Conservation (phyloP, 495 filamentous ascomycete genomes). For the Paragyromitra xinjiangensis region DNA sequence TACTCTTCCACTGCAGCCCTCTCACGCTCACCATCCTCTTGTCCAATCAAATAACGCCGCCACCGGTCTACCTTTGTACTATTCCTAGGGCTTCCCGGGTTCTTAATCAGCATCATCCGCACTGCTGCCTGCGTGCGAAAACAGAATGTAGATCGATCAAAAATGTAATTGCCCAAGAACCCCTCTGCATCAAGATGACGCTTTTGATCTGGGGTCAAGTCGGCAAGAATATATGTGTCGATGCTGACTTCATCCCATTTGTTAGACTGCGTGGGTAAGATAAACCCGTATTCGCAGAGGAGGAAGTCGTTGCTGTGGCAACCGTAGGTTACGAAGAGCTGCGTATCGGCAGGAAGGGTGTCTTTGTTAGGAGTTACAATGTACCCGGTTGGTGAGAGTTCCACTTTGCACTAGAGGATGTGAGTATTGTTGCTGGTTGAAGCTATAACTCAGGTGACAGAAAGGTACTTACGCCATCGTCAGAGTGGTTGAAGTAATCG, state of each 20-base stretch:
- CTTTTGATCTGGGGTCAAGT: conserved; percentile 62
- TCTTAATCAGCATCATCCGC: conserved; percentile 60
- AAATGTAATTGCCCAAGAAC: conserved; percentile 74
- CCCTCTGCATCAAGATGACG: conserved; percentile 66
- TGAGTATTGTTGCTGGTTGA: not conserved
- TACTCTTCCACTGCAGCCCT: conserved; percentile 49
- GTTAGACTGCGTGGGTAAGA: conserved; percentile 67
- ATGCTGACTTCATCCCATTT: conserved; percentile 72
- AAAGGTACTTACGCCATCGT: conserved; percentile 62
- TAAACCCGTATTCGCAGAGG: conserved; percentile 84
- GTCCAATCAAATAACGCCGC: conserved; percentile 41
- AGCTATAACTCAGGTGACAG: not conserved
- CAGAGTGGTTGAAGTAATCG: conserved; percentile 86
- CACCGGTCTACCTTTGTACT: conserved; percentile 33
- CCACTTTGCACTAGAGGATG: conserved; percentile 68
- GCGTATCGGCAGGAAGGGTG: conserved; percentile 69
- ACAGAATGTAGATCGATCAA: conserved; percentile 70
- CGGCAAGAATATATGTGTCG: conserved; percentile 71
- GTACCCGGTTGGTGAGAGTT: conserved; percentile 68
- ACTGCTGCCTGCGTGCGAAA: conserved; percentile 78
- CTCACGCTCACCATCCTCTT: conserved; percentile 53
- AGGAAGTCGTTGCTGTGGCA: conserved; percentile 81
- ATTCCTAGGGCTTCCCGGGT: conserved; percentile 37
- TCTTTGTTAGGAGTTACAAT: conserved; percentile 63
- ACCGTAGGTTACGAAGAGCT: conserved; percentile 84